A percentile compares a stretch with the other conserved stretches of the same genome.
phyloP scores from a whole-genome alignment of 192 early-diverging fungal species.

The Umbelopsis ramanniana region DNA sequence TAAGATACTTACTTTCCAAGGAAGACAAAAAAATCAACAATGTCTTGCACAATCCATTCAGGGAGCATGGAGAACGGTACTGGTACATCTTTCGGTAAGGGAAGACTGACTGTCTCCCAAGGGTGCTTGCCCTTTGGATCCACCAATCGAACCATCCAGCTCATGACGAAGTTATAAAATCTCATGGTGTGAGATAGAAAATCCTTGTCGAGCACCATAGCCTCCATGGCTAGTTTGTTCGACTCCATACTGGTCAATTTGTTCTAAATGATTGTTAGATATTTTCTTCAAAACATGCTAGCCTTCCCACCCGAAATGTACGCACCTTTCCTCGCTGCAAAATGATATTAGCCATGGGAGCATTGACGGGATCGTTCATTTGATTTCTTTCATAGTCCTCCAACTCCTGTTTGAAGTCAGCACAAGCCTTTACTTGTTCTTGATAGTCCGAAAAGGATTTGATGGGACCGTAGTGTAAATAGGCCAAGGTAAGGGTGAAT shows the following conservation, averaged over 20 bases:
- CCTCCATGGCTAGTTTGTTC: constrained; percentile 72
- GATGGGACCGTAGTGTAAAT: constrained; percentile 83
- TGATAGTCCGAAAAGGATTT: constrained; percentile 72
- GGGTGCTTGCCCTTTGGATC: constrained; percentile 60
- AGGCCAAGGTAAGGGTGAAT: constrained; percentile 80
- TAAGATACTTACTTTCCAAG: constrained; percentile 56
- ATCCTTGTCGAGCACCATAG: constrained; percentile 77
- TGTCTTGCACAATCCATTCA: constrained; percentile 93
- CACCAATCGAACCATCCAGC: constrained; percentile 80
- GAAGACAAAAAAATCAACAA: constrained; percentile 79
- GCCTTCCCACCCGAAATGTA: neutral
- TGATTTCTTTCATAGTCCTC: constrained; percentile 54
- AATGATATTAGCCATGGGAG: constrained; percentile 11
- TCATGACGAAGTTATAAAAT: constrained; percentile 92
- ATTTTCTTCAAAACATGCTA: neutral
- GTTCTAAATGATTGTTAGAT: constrained; percentile 29
- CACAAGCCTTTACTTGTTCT: constrained; percentile 66
- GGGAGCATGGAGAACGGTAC: constrained; percentile 78
- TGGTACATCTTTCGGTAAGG: constrained; percentile 60
- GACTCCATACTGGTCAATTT: constrained; percentile 74
- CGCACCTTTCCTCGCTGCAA: constrained; percentile 33
- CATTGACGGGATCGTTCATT: neutral
- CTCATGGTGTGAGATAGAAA: constrained; percentile 65
- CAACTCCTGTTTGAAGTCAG: constrained; percentile 72
- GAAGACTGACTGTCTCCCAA: constrained; percentile 40